Percentiles rank a stretch among this genome's conserved stretches.
Evolutionary conservation across 129 eudicot genomes (phyloP).

Genomic region (Erigeron canadensis): DNA sequence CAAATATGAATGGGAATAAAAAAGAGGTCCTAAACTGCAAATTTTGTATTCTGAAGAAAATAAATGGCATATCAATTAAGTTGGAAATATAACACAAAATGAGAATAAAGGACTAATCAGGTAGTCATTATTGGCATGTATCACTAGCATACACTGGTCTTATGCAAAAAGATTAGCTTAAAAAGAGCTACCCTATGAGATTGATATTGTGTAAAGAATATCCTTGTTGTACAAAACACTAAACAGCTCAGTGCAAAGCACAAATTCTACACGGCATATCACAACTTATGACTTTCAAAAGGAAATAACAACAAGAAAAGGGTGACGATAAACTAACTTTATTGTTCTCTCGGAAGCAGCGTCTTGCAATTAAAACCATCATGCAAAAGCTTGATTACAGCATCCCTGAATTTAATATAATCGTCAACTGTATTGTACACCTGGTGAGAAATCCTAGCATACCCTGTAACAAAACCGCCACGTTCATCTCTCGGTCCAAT

Average conservation of each 20-base stretch:
- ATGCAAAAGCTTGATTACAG: conserved; percentile 53
- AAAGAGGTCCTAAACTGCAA: too few relatives aligned
- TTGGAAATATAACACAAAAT: neutral
- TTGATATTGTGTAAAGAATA: conserved; percentile 27
- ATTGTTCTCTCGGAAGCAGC: conserved; percentile 27
- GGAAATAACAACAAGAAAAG: conserved; percentile 16
- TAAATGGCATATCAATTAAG: too few relatives aligned
- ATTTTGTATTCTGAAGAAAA: too few relatives aligned
- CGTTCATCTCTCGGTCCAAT: conserved; percentile 35
- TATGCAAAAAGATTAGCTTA: conserved; percentile 3
- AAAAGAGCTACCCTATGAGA: conserved; percentile 14
- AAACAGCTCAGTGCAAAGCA: conserved; percentile 33
- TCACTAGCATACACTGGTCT: neutral
- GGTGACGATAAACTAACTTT: conserved; percentile 31
- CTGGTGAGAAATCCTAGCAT: conserved; percentile 91
- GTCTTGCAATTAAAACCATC: conserved; percentile 55
- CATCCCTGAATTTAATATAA: conserved; percentile 73
- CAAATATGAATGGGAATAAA: too few relatives aligned
- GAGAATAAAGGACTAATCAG: neutral
- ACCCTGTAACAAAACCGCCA: conserved; percentile 52
- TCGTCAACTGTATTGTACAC: conserved; percentile 80
- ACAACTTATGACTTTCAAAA: conserved; percentile 24
- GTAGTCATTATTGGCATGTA: neutral
- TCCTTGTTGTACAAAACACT: conserved; percentile 26
- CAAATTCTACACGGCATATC: conserved; percentile 33